Conservation (phyloP, 2,329 filamentous ascomycete genomes). For the Gremmenia infestans region DNA sequence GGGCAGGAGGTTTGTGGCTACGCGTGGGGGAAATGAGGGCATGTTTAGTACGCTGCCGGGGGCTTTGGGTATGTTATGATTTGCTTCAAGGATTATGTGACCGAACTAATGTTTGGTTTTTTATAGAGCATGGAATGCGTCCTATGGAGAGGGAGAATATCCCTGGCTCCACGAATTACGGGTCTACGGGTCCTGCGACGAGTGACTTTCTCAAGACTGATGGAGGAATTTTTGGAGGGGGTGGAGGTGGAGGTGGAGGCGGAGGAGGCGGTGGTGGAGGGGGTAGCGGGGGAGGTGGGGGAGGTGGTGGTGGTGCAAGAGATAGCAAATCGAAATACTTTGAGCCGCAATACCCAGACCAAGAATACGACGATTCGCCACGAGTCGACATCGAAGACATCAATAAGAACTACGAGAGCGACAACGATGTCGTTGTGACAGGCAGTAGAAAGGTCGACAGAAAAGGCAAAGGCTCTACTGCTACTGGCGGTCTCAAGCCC, state of each 20-base stretch:
- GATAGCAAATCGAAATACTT: conserved; percentile 7
- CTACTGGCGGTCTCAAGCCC: conserved; percentile 20
- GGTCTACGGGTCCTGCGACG: not conserved
- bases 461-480: conserved; percentile 12
- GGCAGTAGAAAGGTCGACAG: not conserved
- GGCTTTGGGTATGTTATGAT: conserved; percentile 19
- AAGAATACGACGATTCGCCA: conserved; percentile 20
- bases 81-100: not conserved
- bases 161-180: not conserved
- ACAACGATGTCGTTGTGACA: conserved; percentile 9
- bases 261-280: conserved; percentile 8
- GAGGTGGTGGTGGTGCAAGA: conserved; percentile 3
- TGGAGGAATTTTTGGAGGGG: not conserved
- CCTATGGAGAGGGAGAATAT: not conserved
- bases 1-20: conserved; percentile 20
- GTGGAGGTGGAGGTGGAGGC: conserved; percentile 6
- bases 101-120: not conserved
- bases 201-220: not conserved
- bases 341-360: conserved; percentile 26
- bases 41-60: conserved; percentile 22
- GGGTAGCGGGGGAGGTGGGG: conserved; percentile 9
- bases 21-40: conserved; percentile 11
- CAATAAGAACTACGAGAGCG: conserved; percentile 20
- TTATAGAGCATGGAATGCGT: conserved; percentile 1
- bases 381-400: conserved; percentile 30